These are phyloP conservation scores for Metarhizium robertsii DNA, from an alignment of 2,329 filamentous ascomycete genomes.

Conservation along the genomic window DNA sequence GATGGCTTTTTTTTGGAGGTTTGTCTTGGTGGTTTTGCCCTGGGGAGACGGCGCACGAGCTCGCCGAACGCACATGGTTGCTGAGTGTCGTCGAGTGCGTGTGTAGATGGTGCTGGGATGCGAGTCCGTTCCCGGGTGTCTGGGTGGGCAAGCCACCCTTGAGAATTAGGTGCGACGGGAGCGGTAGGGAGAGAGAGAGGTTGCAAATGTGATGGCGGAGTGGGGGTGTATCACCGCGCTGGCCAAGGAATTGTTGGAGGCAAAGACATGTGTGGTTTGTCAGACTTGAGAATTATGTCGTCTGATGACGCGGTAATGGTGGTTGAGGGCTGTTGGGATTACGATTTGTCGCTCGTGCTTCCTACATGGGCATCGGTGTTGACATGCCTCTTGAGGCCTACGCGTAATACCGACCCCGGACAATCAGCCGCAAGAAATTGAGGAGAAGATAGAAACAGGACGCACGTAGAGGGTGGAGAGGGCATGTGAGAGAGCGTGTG, in stretches of 20 bases:
- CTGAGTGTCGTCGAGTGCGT: neutral
- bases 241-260: neutral
- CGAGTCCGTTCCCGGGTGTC: neutral
- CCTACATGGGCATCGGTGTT: too few relatives aligned
- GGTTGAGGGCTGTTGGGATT: neutral
- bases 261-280: neutral
- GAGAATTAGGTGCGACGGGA: too few relatives aligned
- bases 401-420: neutral
- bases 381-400: too few relatives aligned
- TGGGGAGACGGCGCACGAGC: too few relatives aligned
- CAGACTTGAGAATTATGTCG: neutral
- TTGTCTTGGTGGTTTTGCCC: too few relatives aligned
- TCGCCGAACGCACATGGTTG: constrained; percentile 1
- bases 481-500: neutral
- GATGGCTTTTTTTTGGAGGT: too few relatives aligned
- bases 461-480: neutral
- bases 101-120: neutral
- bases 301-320: too few relatives aligned
- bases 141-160: neutral
- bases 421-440: neutral
- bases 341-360: neutral
- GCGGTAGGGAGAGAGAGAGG: neutral
- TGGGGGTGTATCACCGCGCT: neutral
- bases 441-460: neutral
- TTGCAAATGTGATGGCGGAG: neutral